Evolutionary conservation across 306 rosid species (phyloP), one percentile per base, ranked within the genome.

Genomic region (Prunus salicina): DNA sequence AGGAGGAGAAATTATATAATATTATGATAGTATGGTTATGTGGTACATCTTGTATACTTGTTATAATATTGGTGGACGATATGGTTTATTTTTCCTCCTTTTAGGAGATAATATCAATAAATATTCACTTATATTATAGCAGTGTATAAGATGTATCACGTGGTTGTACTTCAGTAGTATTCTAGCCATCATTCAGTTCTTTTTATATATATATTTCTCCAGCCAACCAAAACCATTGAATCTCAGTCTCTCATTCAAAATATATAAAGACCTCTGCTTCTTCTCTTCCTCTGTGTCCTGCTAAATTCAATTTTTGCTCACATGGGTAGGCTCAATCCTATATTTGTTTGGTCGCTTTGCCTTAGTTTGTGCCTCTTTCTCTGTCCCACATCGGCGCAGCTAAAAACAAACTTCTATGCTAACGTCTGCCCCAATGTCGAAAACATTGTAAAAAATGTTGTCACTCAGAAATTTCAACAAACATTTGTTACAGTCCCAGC

Each of bases 401-500:
- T 95, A 3, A 87, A 82, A 68, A 70, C 64, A 28, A 92, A 91
- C 76, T 90, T 62, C 88, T 92, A 95, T 70, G 84, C 91, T 22
- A 82, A 78, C 3, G 78, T 71, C 6, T 95, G 99, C 75, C 97
- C 99, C 56, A 88, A 92, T 66, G 92, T 95, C 6, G 90, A 92
- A 71, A 79, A 62, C 73, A 87, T 90, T 6, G 99, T 95, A 16
- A 84, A 84, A 84, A 72, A 70, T 45, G 91, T 77, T 2, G 99
- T 95, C 8, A 79, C 28, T 9, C 82, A 81, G 84, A 95, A 95
- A 71, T 86, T 90, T n/a, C 80, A 81, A 3, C 92, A 92, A 60
- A 95, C 99, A 12, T 92, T 90, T 34, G 93, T 91, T 8, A 95
- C 99, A 0, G 88, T 92, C 57, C 99, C 97, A 0, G 95, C 90